Percentiles rank a stretch among this genome's conserved stretches.
Conservation (phyloP, 2,329 filamentous ascomycete genomes). For the Fusarium stilboides region DNA sequence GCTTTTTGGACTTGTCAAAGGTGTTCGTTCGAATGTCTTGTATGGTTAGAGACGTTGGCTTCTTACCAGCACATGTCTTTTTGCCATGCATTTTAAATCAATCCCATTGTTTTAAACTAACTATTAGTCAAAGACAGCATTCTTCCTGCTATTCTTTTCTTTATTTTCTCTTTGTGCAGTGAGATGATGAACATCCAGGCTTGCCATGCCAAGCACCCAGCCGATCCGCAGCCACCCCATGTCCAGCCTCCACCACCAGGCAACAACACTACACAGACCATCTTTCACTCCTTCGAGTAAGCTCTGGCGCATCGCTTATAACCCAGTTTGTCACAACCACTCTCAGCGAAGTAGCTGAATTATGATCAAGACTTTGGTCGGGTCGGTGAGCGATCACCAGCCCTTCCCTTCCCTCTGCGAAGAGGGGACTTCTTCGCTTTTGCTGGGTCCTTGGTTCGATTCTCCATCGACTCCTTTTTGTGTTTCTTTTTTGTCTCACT, state of each 20-base stretch:
- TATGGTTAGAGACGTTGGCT: no score
- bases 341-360: constrained; percentile 22
- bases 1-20: constrained; percentile 17
- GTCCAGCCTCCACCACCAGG: background rate
- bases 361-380: constrained; percentile 1
- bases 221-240: background rate
- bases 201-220: background rate
- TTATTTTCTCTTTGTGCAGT: accelerated
- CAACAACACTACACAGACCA: background rate
- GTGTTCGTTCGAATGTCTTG: constrained; percentile 4
- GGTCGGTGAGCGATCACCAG: background rate
- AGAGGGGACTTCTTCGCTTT: constrained; percentile 31
- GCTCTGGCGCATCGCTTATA: background rate
- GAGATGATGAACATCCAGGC: accelerated
- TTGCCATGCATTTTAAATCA: background rate
- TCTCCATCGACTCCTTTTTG: background rate
- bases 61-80: accelerated
- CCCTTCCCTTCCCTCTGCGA: background rate
- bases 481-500: background rate
- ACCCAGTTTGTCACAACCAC: accelerated
- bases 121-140: no score
- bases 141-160: accelerated
- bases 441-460: constrained; percentile 2
- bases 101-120: no score
- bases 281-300: background rate